Conservation (phyloP, 768 basidiomycete genomes). For the Rhodotorula taiwanensis region DNA sequence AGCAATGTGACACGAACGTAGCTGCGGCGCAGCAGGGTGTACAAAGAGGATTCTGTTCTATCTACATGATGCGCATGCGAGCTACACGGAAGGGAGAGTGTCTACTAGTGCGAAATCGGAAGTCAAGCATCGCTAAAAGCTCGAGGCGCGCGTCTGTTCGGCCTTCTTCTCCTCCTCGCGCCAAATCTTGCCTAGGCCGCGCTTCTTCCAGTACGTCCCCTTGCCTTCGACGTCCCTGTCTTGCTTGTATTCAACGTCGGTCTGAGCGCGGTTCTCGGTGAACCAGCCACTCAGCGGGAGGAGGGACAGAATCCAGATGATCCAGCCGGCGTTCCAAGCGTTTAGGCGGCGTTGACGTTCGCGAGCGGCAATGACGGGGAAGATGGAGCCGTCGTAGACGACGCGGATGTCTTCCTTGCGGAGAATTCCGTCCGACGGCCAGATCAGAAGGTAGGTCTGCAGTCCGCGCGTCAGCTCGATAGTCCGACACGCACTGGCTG, state of each 20-base stretch:
- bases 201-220: neutral
- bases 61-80: too few species aligned
- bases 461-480: too few species aligned
- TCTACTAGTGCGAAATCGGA: neutral
- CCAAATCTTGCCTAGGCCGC: neutral
- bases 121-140: neutral
- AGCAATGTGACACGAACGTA: too few species aligned
- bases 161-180: neutral
- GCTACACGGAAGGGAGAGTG: neutral
- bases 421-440: conserved; percentile 46
- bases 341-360: neutral
- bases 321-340: neutral
- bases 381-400: conserved; percentile 45
- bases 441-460: conserved; percentile 49
- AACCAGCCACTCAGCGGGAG: neutral
- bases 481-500: too few species aligned
- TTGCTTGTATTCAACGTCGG: neutral
- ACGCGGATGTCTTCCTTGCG: conserved; percentile 49
- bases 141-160: too few species aligned
- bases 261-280: conserved; percentile 10
- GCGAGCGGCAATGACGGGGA: conserved; percentile 14
- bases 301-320: neutral
- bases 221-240: neutral
- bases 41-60: too few species aligned
- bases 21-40: too few species aligned